A percentile compares a stretch with the other conserved stretches of the same genome.
These are phyloP conservation scores for Hordeum pubiflorum DNA, from an alignment of 202 grass and related monocot species.

Conservation along the genomic window DNA sequence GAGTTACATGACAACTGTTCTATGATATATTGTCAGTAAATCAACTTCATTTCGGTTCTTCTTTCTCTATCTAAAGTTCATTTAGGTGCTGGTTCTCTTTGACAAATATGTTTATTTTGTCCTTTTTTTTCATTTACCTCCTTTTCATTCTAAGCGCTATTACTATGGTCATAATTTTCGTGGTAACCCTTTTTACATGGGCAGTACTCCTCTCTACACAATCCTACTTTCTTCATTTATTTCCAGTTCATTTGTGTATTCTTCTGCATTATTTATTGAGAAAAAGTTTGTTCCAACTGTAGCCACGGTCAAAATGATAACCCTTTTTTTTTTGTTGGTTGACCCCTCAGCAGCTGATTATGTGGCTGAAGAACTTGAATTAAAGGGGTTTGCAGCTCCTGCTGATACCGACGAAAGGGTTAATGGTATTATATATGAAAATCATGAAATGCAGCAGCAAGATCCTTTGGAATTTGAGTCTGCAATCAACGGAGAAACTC, in stretches of 20 bases:
- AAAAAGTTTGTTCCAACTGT: neutral
- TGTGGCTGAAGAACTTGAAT: conserved; percentile 41
- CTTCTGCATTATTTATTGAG: neutral
- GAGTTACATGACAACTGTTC: neutral
- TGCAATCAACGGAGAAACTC: conserved; percentile 27
- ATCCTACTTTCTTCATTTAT: neutral
- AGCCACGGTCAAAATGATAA: neutral
- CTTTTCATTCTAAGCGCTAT: neutral
- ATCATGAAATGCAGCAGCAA: conserved; percentile 43
- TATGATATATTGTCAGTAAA: neutral
- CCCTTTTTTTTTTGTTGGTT: conserved; percentile 1
- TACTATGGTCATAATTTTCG: neutral
- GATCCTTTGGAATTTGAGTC: conserved; percentile 32
- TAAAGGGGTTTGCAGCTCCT: conserved; percentile 29
- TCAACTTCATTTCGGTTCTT: neutral
- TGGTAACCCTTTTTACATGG: neutral
- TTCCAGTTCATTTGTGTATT: neutral
- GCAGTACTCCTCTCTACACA: neutral
- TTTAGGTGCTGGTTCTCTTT: neutral
- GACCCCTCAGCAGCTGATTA: conserved; percentile 36
- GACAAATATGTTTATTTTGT: conserved; percentile 5
- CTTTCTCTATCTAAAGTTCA: neutral
- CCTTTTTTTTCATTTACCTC: neutral
- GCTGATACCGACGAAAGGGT: conserved; percentile 28
- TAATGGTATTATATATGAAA: conserved; percentile 33